phyloP scores from a whole-genome alignment of 805 yeast species.

The Barnettozyma californica region DNA sequence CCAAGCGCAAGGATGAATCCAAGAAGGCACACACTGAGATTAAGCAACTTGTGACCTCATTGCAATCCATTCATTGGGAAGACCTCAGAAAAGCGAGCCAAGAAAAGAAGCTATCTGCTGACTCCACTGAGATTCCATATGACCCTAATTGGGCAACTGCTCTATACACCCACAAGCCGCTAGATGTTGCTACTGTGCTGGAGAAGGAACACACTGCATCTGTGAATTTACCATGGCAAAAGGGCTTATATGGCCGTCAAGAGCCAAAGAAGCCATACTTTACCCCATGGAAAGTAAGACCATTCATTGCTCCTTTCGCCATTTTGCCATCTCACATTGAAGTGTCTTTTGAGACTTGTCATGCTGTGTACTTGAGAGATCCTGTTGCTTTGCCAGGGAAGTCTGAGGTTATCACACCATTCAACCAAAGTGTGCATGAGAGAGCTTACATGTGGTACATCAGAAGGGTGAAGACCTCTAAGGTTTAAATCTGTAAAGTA shows the following conservation, averaged over 20 bases:
- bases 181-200: constrained; percentile 40
- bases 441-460: constrained; percentile 93
- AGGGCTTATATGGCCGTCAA: constrained; percentile 70
- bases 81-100: constrained; percentile 28
- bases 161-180: constrained; percentile 36
- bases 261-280: constrained; percentile 78
- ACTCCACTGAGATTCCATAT: constrained; percentile 32
- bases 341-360: constrained; percentile 85
- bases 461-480: constrained; percentile 51
- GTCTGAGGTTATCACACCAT: constrained; percentile 92
- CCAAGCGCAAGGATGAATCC: constrained; percentile 25
- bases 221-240: constrained; percentile 79
- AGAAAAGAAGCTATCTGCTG: constrained; percentile 21
- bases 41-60: constrained; percentile 19
- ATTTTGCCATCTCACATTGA: constrained; percentile 90
- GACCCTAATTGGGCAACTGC: constrained; percentile 47
- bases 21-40: constrained; percentile 26
- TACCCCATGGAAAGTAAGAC: constrained; percentile 96
- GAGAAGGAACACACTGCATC: constrained; percentile 47
- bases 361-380: constrained; percentile 93
- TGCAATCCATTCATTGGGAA: constrained; percentile 22
- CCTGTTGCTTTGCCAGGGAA: constrained; percentile 97
- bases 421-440: constrained; percentile 74
- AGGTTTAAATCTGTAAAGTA: background rate
- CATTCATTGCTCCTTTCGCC: constrained; percentile 88